Percentiles rank a stretch among this genome's conserved stretches.
Evolutionary conservation across 768 basidiomycete species (phyloP).

Genomic region (Collybiopsis luxurians): DNA sequence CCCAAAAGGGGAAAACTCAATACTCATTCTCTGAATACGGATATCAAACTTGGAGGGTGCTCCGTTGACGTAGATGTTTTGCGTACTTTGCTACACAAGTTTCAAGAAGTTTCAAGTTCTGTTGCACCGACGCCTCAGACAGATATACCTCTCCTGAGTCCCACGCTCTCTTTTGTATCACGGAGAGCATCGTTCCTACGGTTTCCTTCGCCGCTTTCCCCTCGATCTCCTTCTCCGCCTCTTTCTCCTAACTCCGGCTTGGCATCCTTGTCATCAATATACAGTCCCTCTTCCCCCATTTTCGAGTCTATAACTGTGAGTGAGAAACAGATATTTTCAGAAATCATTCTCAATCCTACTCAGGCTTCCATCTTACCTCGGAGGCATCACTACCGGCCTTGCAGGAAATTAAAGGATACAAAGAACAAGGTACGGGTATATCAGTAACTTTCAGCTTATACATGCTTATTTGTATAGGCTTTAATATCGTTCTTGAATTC

Average conservation of each 20-base stretch:
- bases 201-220: slow-evolving; percentile 5
- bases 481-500: slow-evolving; percentile 43
- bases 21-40: slow-evolving; percentile 46
- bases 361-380: slow-evolving; percentile 49
- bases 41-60: slow-evolving; percentile 44
- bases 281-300: slow-evolving; percentile 30
- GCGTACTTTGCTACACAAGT: background rate
- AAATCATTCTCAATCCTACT: slow-evolving; percentile 1
- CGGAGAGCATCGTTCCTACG: slow-evolving; percentile 2
- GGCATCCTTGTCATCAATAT: slow-evolving; percentile 15
- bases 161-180: background rate
- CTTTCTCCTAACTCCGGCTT: background rate
- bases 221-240: slow-evolving; percentile 18
- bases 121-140: background rate
- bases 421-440: slow-evolving; percentile 34
- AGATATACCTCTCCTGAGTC: background rate
- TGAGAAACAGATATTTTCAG: too few relatives aligned
- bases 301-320: slow-evolving; percentile 44
- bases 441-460: background rate
- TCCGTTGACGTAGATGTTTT: slow-evolving; percentile 42
- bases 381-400: slow-evolving; percentile 35
- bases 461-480: slow-evolving; percentile 29
- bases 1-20: slow-evolving; percentile 55
- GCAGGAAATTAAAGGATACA: slow-evolving; percentile 36
- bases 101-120: background rate